Base-by-base conservation (phyloP, 2,329 filamentous ascomycete species). In the Aspergillus glaucus region DNA sequence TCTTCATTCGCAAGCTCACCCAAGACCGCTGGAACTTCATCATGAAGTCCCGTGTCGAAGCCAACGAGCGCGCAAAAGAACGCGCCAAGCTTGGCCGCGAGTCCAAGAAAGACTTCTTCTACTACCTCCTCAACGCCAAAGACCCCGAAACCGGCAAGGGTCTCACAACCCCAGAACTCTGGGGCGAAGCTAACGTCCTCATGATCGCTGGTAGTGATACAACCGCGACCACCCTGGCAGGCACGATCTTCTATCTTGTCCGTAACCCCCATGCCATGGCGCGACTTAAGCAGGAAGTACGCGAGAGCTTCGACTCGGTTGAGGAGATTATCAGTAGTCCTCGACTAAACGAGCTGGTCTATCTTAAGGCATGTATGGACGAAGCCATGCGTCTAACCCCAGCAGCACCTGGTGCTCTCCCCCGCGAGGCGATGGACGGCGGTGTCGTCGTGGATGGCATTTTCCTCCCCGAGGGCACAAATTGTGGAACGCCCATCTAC, bases 171-270 rank as follows among this genome's bases (percentile, higher is more conserved):
- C 77, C 79, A 0, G 85, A 87, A 60, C 78, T 88, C 21, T 86
- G 84, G 82, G 81, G 78, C 44, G 84, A 87, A 63, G 84, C 83
- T 7, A 86, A 87, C 61, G 68, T 86, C 15, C 75, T 88, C 71
- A 85, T 87, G 70, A 85, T 86, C 54, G 84, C 83, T 8, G 84
- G 84, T 28, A 84, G 82, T 24, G 85, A 88, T 61, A 88, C 85
- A 0, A 87, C 84, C 1, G 85, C 83, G 0, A 87, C 83, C 1
- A 82, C 83, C 6, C 57, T 75, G 15, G 62, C 66, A 72, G 67
- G 65, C 4, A 65, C 65, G 3, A 54, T 72, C 14, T 72, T 71
- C 62, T 68, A 73, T 47, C 65, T 73, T 4, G 61, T 68, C 21
- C 68, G 66, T 21, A 63, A 62, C 17, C 62, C 63, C 6, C 48